Base-by-base conservation (phyloP, 345 rosid genomes). In the Murraya paniculata region DNA sequence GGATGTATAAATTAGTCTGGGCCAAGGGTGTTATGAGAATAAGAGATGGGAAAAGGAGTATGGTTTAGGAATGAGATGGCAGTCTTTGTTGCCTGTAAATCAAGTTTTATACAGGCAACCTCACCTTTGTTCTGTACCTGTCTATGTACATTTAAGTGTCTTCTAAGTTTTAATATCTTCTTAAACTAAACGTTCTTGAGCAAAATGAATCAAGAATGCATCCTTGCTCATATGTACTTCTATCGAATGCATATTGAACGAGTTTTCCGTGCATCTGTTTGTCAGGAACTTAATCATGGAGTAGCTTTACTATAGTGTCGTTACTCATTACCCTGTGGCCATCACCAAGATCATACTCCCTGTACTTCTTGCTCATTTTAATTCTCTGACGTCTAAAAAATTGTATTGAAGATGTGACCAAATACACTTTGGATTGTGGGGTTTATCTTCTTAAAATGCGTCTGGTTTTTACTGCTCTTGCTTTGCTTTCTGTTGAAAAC, bases 401-500 rank as follows among this genome's bases (percentile, higher is more conserved):
- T 69, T 69, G 31, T 16, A 68, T 9, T 41, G 72, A 65, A 11
- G 27, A 50, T 25, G 10, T 36, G 38, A 6, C 33, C 16, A 6
- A 10, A 6, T 19, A 57, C 31, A 14, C 39, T 24, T 38, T 58
- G 16, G 50, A 57, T 6, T 58, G 2, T 35, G 33, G 5, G 18
- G 25, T 21, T 64, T 5, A 45, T 41, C 27, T 39, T 59, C 25
- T 74, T 60, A 19, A 59, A 58, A 33, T 6, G 66, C 10, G 5
- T 27, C 3, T 57, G 60, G 41, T 53, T 67, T 56, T 11, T 7
- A 5, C 53, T 56, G 35, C 8, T 72, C 41, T 56, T 57, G 50
- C 21, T 57, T 72, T 33, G 57, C 60, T 31, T 77, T 73, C 36
- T 74, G 27, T n/a, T 72, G 30, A 22, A 45, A 58, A 70, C 58